Evolutionary conservation across 495 filamentous ascomycete genomes (phyloP).

Genomic region (Penicillium turbatum): DNA sequence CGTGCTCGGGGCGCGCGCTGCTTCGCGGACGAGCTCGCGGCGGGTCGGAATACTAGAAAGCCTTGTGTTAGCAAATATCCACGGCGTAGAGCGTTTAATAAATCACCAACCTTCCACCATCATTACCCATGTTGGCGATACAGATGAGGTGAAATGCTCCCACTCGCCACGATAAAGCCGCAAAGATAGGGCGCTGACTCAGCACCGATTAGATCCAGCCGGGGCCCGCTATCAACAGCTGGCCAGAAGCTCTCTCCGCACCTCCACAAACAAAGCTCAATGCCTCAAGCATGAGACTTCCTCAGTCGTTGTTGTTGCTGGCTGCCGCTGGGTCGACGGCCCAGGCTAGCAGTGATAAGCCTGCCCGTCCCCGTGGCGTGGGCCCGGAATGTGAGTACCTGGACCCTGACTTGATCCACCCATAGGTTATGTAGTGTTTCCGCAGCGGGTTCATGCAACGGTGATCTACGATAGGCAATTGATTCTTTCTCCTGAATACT

Average conservation of each 20-base stretch:
- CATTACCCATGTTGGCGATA: slow-evolving; percentile 76
- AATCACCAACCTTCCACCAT: slow-evolving; percentile 66
- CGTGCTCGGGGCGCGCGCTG: slow-evolving; percentile 74
- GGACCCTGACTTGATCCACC: slow-evolving; percentile 13
- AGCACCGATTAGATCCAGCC: slow-evolving; percentile 23
- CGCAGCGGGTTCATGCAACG: slow-evolving; percentile 14
- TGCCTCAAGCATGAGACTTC: slow-evolving; percentile 44
- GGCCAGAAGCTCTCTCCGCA: slow-evolving; percentile 41
- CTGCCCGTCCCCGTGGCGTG: slow-evolving; percentile 59
- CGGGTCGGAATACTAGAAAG: slow-evolving; percentile 75
- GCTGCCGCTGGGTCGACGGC: slow-evolving; percentile 37
- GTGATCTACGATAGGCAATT: neutral
- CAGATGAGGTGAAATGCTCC: slow-evolving; percentile 1
- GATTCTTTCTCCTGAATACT: neutral
- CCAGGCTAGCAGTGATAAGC: slow-evolving; percentile 36
- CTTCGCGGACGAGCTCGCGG: slow-evolving; percentile 89
- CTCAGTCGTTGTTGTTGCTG: slow-evolving; percentile 39
- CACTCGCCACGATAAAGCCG: slow-evolving; percentile 22
- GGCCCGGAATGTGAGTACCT: slow-evolving; percentile 60
- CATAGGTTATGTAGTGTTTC: slow-evolving; percentile 18
- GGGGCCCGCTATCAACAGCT: slow-evolving; percentile 31
- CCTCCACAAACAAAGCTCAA: slow-evolving; percentile 30
- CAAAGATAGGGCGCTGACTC: slow-evolving; percentile 27
- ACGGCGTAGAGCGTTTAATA: neutral
- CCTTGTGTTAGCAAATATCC: neutral